phyloP scores from a whole-genome alignment of 306 rosid species.

The Prunus fruticosa region DNA sequence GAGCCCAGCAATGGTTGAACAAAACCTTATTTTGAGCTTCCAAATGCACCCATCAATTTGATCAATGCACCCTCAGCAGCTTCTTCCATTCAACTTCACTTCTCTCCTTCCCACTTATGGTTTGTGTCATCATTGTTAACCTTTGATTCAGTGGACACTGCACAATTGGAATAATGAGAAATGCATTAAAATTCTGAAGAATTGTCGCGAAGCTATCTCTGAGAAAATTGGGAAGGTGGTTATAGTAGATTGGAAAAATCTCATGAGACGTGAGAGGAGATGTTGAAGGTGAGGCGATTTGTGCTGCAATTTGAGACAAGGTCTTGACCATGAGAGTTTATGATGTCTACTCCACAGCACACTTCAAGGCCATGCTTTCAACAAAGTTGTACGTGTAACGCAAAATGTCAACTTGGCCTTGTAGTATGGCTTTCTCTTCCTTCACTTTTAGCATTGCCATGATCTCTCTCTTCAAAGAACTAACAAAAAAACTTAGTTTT shows the following conservation, averaged over 20 bases:
- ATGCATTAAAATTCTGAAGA: conserved; percentile 47
- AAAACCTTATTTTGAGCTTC: no score
- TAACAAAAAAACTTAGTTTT: no score
- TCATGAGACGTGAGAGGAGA: conserved; percentile 30
- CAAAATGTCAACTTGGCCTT: conserved; percentile 24
- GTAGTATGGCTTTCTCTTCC: not conserved
- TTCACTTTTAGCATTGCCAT: not conserved
- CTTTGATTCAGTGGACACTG: conserved; percentile 11
- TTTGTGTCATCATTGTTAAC: conserved; percentile 36
- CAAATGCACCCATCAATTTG: no score
- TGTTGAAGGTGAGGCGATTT: conserved; percentile 11
- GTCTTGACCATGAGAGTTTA: conserved; percentile 24
- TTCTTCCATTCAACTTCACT: conserved; percentile 55
- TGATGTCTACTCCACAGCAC: conserved; percentile 34
- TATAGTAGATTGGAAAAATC: conserved; percentile 30
- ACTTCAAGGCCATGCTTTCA: conserved; percentile 30
- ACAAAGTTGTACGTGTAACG: not conserved
- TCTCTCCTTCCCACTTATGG: conserved; percentile 33
- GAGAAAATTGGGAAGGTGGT: conserved; percentile 50
- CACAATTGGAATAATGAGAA: conserved; percentile 37
- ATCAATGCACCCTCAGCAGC: conserved; percentile 17
- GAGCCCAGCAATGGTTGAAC: no score
- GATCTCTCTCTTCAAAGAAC: not conserved
- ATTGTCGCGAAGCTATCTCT: conserved; percentile 48
- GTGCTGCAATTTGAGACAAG: conserved; percentile 19